phyloP scores from a whole-genome alignment of 2,329 filamentous ascomycete species.

The Colletotrichum magnum region DNA sequence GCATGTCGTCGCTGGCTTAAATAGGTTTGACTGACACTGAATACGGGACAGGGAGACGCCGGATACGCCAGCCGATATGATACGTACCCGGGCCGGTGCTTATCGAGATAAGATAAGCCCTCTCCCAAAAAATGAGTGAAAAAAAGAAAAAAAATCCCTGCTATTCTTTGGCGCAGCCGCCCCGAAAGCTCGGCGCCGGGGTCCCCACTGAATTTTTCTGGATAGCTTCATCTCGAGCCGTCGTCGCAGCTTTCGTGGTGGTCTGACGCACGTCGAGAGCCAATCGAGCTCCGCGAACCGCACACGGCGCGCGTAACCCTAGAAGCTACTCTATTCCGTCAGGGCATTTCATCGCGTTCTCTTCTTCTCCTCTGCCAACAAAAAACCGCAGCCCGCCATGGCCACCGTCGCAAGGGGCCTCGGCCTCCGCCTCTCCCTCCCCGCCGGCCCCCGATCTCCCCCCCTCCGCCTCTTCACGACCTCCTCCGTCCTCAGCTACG shows the following conservation, averaged over 20 bases:
- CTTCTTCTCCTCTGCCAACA: background rate
- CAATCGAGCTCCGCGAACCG: constrained; percentile 19
- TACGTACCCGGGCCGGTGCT: too few species aligned
- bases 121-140: too few species aligned
- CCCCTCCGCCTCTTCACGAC: constrained; percentile 35
- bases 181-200: background rate
- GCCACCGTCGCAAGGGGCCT: constrained; percentile 33
- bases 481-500: constrained; percentile 15
- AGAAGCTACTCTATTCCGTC: background rate
- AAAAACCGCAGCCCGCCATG: constrained; percentile 20
- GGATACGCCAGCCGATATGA: too few species aligned
- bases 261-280: constrained; percentile 16
- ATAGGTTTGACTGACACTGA: too few species aligned
- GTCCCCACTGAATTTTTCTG: constrained; percentile 39
- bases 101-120: too few species aligned
- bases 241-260: background rate
- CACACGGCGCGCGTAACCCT: background rate
- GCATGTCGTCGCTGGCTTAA: too few species aligned
- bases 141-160: constrained; percentile 9
- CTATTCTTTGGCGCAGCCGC: constrained; percentile 23
- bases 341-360: background rate
- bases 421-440: constrained; percentile 28
- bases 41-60: too few species aligned
- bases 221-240: constrained; percentile 39
- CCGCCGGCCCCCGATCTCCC: constrained; percentile 24